Base-by-base conservation (phyloP, 2,329 filamentous ascomycete species). In the Fusarium sp. region DNA sequence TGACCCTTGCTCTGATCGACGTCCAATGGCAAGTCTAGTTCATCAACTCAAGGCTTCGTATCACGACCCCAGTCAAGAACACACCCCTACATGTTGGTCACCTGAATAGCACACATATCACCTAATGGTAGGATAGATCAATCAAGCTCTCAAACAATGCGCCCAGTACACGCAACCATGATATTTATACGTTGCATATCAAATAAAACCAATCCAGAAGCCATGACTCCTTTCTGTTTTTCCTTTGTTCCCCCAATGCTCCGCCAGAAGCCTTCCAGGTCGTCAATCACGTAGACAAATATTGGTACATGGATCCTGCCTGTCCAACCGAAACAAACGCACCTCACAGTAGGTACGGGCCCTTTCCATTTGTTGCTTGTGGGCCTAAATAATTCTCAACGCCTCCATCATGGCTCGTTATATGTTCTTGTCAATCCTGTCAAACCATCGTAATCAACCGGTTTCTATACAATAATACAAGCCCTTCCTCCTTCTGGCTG, bases 391-490 rank as follows among this genome's bases (percentile, higher is more conserved):
- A 66, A 28, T 54, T 54, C 62, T 49, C 41, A 75, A 70, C 65
- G 65, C 72, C 55, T 59, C 68, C 59, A 42, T 74, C 72, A 63
- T 74, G 66, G 69, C 60, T 74, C 72, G 60, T 74, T 66, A 74
- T 57, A 70, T 60, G 60, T 57, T 55, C 72, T 47, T 61, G 36
- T 48, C 31, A 49, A 73, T 56, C 47, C 47, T 28, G 24, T 41
- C 47, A 42, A 58, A 39, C 48, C 63, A 59, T 48, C 36, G 38
- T 63, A 72, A 51, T n/a, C 58, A 65, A 66, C 59, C 51, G 33
- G 33, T 45, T 59, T 67, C 54, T 49, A 49, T 54, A 52, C 58
- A 58, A 55, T 52, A 24, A 68, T 41, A 42, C 61, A 66, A 63
- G 58, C 41, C 42, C 55, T 63, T 59, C 41, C 71, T 64, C 22